Conservation (phyloP, 2,329 filamentous ascomycete species). For the Aspergillus novofumigatus region DNA sequence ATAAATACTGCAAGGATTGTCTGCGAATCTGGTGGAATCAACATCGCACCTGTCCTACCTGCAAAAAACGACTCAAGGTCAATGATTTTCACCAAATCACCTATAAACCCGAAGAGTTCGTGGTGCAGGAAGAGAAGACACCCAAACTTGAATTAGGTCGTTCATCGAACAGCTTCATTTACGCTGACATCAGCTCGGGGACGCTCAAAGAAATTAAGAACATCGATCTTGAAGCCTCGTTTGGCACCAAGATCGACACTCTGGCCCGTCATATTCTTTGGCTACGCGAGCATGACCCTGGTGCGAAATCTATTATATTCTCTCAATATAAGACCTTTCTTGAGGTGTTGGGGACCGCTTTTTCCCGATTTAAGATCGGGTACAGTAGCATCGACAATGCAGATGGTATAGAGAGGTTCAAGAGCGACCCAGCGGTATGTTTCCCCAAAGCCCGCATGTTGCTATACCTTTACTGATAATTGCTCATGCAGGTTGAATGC, state of each 20-base stretch:
- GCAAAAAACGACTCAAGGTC: constrained; percentile 64
- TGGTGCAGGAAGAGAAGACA: constrained; percentile 55
- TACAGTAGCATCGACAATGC: constrained; percentile 65
- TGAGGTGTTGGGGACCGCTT: constrained; percentile 65
- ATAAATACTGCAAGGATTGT: constrained; percentile 88
- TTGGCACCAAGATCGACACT: constrained; percentile 87
- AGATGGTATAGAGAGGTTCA: constrained; percentile 71
- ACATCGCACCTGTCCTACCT: constrained; percentile 76
- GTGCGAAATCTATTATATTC: constrained; percentile 89
- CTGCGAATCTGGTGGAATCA: constrained; percentile 72
- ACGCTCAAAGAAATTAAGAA: constrained; percentile 76
- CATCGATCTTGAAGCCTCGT: constrained; percentile 69
- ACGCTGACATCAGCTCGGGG: constrained; percentile 67
- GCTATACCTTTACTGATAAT: constrained; percentile 16
- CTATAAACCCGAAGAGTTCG: constrained; percentile 70
- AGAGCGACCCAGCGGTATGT: constrained; percentile 58
- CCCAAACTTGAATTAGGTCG: constrained; percentile 27
- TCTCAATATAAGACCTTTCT: constrained; percentile 86
- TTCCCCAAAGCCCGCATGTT: background rate
- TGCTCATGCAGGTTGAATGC: constrained; percentile 58
- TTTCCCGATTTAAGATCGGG: constrained; percentile 68
- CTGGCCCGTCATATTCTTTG: constrained; percentile 76
- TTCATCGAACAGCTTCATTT: constrained; percentile 56
- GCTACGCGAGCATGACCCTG: constrained; percentile 78
- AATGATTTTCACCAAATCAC: constrained; percentile 80